Conservation (phyloP, 495 filamentous ascomycete species). For the Penicillium psychrofluorescens region DNA sequence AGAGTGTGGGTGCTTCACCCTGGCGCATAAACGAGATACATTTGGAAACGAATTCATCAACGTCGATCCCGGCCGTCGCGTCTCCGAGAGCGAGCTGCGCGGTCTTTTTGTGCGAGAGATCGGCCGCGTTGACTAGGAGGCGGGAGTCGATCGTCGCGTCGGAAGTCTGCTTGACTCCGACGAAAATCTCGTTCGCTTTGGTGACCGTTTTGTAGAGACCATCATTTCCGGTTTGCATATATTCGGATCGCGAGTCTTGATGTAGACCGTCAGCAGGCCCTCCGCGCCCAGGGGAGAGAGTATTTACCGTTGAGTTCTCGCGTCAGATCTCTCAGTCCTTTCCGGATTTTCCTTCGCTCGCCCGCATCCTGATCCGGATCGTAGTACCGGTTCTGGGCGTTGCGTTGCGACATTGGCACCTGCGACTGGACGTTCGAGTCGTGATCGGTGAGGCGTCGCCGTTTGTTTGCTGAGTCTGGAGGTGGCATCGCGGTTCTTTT, state of each 20-base stretch:
- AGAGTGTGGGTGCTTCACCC: slow-evolving; percentile 29
- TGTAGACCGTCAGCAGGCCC: background rate
- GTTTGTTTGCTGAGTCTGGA: slow-evolving; percentile 23
- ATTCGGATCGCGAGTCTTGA: slow-evolving; percentile 61
- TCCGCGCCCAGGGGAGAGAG: background rate
- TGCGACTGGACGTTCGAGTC: slow-evolving; percentile 24
- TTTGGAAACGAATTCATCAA: slow-evolving; percentile 91
- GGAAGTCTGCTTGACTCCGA: slow-evolving; percentile 77
- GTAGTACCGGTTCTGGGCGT: slow-evolving; percentile 48
- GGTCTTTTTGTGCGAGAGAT: slow-evolving; percentile 68
- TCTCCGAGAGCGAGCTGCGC: slow-evolving; percentile 64
- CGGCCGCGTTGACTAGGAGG: slow-evolving; percentile 68
- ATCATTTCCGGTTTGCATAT: slow-evolving; percentile 49
- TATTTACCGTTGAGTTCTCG: slow-evolving; percentile 55
- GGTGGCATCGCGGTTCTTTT: slow-evolving; percentile 26
- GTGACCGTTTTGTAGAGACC: slow-evolving; percentile 56
- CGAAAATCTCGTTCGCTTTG: slow-evolving; percentile 56
- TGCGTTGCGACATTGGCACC: slow-evolving; percentile 15
- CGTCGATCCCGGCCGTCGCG: slow-evolving; percentile 64
- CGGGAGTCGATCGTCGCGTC: slow-evolving; percentile 89
- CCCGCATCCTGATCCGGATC: slow-evolving; percentile 83
- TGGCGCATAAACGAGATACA: slow-evolving; percentile 81
- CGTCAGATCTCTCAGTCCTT: slow-evolving; percentile 58
- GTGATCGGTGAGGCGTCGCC: slow-evolving; percentile 35
- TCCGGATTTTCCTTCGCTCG: slow-evolving; percentile 65